Conservation (phyloP, 1,284 basidiomycete genomes). For the Moniliophthora roreri region DNA sequence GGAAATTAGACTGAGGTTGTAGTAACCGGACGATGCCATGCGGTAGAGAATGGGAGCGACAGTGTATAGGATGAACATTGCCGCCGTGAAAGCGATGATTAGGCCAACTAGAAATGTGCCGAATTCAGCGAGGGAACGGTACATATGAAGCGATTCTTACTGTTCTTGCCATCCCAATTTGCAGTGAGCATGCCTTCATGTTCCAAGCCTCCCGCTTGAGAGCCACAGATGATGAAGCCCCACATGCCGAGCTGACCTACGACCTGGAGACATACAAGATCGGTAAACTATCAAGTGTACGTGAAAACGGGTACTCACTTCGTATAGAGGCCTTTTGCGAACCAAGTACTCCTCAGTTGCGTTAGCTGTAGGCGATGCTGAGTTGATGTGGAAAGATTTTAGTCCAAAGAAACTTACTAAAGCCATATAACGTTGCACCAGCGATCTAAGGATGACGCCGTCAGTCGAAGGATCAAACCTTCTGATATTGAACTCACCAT, state of each 20-base stretch:
- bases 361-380: slow-evolving; percentile 53
- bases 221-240: slow-evolving; percentile 76
- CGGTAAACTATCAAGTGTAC: not conserved
- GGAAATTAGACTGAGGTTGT: slow-evolving; percentile 79
- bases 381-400: not conserved
- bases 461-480: too few relatives aligned
- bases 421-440: slow-evolving; percentile 82
- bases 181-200: slow-evolving; percentile 62
- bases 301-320: slow-evolving; percentile 35
- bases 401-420: slow-evolving; percentile 51
- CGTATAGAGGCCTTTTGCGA: slow-evolving; percentile 75
- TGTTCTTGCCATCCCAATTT: slow-evolving; percentile 68
- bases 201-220: slow-evolving; percentile 76
- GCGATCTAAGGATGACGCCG: slow-evolving; percentile 38
- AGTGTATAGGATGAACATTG: slow-evolving; percentile 84
- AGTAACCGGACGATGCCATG: slow-evolving; percentile 79
- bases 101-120: slow-evolving; percentile 58
- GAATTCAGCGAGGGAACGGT: slow-evolving; percentile 4
- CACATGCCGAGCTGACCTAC: slow-evolving; percentile 85
- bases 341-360: slow-evolving; percentile 88
- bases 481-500: slow-evolving; percentile 40
- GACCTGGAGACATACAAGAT: slow-evolving; percentile 39
- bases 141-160: slow-evolving; percentile 38
- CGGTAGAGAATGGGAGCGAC: slow-evolving; percentile 84
- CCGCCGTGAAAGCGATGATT: slow-evolving; percentile 71